phyloP scores from a whole-genome alignment of 495 filamentous ascomycete genomes.

The Penicillium steckii region DNA sequence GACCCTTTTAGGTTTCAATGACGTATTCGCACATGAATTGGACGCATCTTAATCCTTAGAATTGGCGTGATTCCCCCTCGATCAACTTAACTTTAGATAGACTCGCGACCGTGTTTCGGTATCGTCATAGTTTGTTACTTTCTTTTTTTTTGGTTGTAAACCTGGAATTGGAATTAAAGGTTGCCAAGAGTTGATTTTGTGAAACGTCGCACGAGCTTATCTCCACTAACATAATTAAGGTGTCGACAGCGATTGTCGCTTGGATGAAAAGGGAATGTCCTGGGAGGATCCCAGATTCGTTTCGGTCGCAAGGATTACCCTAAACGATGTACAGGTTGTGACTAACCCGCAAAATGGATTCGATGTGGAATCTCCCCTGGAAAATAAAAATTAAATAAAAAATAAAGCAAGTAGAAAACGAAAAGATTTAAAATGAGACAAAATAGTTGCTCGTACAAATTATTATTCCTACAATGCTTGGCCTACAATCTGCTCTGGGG shows the following conservation, averaged over 20 bases:
- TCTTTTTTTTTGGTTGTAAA: constrained; percentile 20
- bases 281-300: background rate
- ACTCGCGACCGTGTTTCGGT: constrained; percentile 18
- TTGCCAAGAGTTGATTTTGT: constrained; percentile 33
- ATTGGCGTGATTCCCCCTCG: background rate
- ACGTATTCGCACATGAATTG: constrained; percentile 16
- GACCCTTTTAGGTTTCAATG: constrained; percentile 2
- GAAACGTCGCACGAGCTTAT: constrained; percentile 49
- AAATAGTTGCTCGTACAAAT: too few species aligned
- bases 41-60: constrained; percentile 3
- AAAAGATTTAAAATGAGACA: background rate
- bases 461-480: background rate
- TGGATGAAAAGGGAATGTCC: constrained; percentile 16
- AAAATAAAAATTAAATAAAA: background rate
- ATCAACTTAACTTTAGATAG: constrained; percentile 19
- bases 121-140: too few species aligned
- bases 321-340: background rate
- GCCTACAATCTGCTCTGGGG: background rate
- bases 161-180: constrained; percentile 24
- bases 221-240: constrained; percentile 43
- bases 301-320: background rate
- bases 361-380: background rate
- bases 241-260: constrained; percentile 20
- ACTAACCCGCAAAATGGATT: background rate
- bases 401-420: background rate